A percentile compares a stretch with the other conserved stretches of the same genome.
These are phyloP conservation scores for Beauveria sp. DNA, from an alignment of 2,329 filamentous ascomycete species.

Conservation along the genomic window DNA sequence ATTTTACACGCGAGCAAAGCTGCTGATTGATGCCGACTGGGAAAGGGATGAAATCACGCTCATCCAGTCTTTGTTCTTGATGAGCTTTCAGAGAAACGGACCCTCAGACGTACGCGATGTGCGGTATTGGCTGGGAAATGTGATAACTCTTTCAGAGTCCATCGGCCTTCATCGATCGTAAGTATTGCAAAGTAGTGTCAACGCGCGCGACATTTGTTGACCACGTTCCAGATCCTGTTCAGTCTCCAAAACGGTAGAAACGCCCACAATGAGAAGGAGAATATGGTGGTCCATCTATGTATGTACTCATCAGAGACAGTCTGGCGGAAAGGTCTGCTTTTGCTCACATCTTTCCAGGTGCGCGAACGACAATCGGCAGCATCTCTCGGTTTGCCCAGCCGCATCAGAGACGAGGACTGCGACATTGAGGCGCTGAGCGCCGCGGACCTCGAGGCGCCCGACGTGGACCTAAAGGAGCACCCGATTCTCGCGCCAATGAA, in stretches of 20 bases:
- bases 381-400: slow-evolving; percentile 28
- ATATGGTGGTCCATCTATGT: slow-evolving; percentile 50
- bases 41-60: slow-evolving; percentile 43
- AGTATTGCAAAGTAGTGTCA: slow-evolving; percentile 3
- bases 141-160: slow-evolving; percentile 44
- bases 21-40: slow-evolving; percentile 45
- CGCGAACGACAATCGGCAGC: slow-evolving; percentile 30
- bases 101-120: slow-evolving; percentile 41
- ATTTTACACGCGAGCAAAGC: slow-evolving; percentile 42
- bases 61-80: slow-evolving; percentile 43
- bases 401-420: slow-evolving; percentile 32
- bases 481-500: slow-evolving; percentile 23
- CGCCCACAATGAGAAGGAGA: slow-evolving; percentile 31
- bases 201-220: not conserved
- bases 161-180: slow-evolving; percentile 36
- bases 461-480: slow-evolving; percentile 13
- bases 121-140: slow-evolving; percentile 42
- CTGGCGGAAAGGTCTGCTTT: not conserved
- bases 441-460: slow-evolving; percentile 25
- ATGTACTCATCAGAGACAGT: slow-evolving; percentile 15
- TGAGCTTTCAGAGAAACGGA: slow-evolving; percentile 48
- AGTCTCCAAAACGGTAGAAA: slow-evolving; percentile 20
- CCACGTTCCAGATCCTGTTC: slow-evolving; percentile 18
- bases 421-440: slow-evolving; percentile 28
- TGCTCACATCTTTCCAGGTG: slow-evolving; percentile 19